Conservation (phyloP, 805 yeast genomes). For the Candida berthetii region DNA sequence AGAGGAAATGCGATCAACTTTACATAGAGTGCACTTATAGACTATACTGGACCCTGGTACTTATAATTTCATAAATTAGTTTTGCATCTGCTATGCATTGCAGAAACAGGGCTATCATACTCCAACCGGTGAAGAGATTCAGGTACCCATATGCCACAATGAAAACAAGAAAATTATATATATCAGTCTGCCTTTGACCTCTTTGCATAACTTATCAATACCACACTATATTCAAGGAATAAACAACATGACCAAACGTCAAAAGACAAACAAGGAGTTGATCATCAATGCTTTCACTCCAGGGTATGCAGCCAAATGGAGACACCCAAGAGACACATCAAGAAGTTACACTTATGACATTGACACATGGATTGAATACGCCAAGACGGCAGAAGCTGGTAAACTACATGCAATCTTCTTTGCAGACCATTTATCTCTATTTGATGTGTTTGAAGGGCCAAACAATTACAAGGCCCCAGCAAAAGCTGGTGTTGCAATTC, state of each 20-base stretch:
- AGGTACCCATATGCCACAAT: too few species aligned
- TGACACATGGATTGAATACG: constrained; percentile 24
- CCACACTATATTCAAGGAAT: too few species aligned
- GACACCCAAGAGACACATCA: constrained; percentile 28
- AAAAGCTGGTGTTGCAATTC: constrained; percentile 22
- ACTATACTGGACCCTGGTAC: too few species aligned
- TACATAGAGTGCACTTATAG: too few species aligned
- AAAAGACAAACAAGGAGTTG: constrained; percentile 13
- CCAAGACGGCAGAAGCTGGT: constrained; percentile 25
- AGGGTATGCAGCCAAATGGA: constrained; percentile 26
- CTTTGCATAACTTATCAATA: too few species aligned
- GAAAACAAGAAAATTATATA: too few species aligned
- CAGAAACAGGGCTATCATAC: too few species aligned
- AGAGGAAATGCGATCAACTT: too few species aligned
- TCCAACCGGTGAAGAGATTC: too few species aligned
- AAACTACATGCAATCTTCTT: constrained; percentile 28
- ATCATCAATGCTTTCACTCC: constrained; percentile 30
- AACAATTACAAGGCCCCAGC: constrained; percentile 23
- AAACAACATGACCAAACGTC: constrained; percentile 8
- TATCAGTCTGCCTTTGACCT: too few species aligned
- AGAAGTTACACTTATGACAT: constrained; percentile 13
- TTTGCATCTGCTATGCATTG: too few species aligned
- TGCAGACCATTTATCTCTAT: constrained; percentile 33
- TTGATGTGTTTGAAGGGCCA: constrained; percentile 31
- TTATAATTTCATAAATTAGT: too few species aligned